Base-by-base conservation (phyloP, 2,329 filamentous ascomycete species). In the Fusarium irregulare region DNA sequence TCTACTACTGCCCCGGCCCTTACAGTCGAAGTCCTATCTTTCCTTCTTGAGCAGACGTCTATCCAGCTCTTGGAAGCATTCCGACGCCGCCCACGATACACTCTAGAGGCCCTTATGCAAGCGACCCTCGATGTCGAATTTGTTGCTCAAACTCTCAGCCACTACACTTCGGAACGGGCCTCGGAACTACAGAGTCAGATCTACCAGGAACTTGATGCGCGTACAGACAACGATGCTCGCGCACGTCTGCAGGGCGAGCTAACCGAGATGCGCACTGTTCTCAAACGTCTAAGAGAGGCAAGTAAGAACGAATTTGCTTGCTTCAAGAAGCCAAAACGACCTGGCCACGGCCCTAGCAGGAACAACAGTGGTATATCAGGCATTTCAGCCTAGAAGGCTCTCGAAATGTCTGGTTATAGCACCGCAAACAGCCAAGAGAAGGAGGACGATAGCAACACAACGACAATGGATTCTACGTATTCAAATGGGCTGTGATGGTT, bases 61-160 rank as follows among this genome's bases (percentile, higher is more conserved):
- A 83, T 87, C 8, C 90, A 94, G 66, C 89, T 98, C n/a, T 89
- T 98, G 18, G 87, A 91, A 28, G 91, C 93, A 0, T 97, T 98
- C 84, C 83, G 82, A 84, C 87, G 78, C 37, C 89, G 91, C 9
- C 79, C 85, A 7, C 84, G 84, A 21, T 98, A 96, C 81, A 87
- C 89, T 3, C 89, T 99, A 1, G 85, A 91, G 7, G 91, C 92
- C 9, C 87, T 99, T 53, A 97, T 98, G 91, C 97, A 99, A 81
- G 97, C 97, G 3, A 99, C 96, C 0, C 88, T 99, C 2, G 96
- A 99, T 76, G 94, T 98, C 3, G 96, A 99, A 80, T 98, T 99
- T 77, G 91, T 98, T 60, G 93, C 94, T 1, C 96, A 99, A 83
- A 98, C 95, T 7, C 86, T 99, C 34, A 92, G 89, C 65, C 91